Conservation (phyloP, 2,329 filamentous ascomycete species). For the Xylaria sp. region DNA sequence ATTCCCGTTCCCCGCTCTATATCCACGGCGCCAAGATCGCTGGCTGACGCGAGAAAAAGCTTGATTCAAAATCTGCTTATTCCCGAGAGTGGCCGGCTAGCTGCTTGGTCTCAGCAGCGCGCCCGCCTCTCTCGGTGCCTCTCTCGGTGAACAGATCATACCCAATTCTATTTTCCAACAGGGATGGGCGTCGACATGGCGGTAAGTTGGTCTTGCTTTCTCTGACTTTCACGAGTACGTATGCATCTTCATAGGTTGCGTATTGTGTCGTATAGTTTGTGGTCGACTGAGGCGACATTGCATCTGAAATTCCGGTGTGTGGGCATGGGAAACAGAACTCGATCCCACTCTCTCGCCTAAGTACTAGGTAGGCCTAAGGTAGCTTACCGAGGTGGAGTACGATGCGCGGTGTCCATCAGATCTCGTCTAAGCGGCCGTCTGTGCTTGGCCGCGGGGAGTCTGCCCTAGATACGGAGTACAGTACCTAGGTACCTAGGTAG, state of each 20-base stretch:
- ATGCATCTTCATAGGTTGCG: too few species aligned
- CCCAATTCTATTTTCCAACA: neutral
- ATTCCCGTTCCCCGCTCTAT: neutral
- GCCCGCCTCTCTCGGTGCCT: neutral
- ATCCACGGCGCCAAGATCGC: neutral
- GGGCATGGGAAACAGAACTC: too few species aligned
- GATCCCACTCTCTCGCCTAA: neutral
- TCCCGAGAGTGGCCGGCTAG: neutral
- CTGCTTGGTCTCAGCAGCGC: constrained; percentile 1
- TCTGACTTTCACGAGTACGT: too few species aligned
- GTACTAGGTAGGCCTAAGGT: too few species aligned
- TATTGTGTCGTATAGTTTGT: neutral
- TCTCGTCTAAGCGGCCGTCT: neutral
- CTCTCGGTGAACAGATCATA: neutral
- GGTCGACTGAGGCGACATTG: too few species aligned
- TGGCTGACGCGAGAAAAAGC: neutral
- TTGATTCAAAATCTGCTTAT: constrained; percentile 9
- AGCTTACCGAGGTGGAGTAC: too few species aligned
- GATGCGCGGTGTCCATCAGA: too few species aligned
- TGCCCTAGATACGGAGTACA: too few species aligned
- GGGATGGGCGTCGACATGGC: neutral
- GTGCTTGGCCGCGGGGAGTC: too few species aligned
- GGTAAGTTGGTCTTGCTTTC: neutral
- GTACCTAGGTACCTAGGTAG: too few species aligned
- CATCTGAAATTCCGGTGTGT: too few species aligned